Conservation (phyloP, 345 rosid genomes). For the Eucalyptus marginata region DNA sequence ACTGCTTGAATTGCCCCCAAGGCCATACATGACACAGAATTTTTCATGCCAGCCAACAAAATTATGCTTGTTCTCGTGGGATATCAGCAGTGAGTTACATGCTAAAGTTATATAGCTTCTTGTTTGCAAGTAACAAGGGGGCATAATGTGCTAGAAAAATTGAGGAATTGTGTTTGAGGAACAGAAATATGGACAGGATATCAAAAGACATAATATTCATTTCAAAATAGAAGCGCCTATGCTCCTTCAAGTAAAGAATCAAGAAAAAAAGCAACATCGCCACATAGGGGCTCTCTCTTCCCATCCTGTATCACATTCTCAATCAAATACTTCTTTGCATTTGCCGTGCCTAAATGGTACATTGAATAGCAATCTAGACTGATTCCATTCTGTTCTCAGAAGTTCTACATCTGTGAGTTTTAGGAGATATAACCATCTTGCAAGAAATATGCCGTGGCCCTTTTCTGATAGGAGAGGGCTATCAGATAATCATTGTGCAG, state of each 20-base stretch:
- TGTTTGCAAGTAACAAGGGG: background rate
- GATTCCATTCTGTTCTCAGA: background rate
- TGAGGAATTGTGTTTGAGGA: background rate
- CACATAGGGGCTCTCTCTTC: background rate
- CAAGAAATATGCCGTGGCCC: constrained; percentile 50
- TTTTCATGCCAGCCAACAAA: constrained; percentile 51
- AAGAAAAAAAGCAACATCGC: background rate
- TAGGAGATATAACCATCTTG: constrained; percentile 17
- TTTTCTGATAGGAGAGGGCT: constrained; percentile 37
- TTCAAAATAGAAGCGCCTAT: background rate
- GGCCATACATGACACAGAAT: constrained; percentile 43
- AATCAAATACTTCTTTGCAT: background rate
- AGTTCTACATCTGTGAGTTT: background rate
- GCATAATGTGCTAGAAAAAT: background rate
- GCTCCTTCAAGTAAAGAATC: background rate
- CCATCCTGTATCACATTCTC: background rate
- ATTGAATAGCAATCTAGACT: background rate
- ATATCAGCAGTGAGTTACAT: background rate
- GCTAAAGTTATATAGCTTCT: background rate
- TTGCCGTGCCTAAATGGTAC: background rate
- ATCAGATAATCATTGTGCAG: constrained; percentile 62
- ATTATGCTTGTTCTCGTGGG: constrained; percentile 55
- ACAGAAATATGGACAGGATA: background rate
- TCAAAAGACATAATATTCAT: background rate
- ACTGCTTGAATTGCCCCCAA: constrained; percentile 60